phyloP scores from a whole-genome alignment of 768 basidiomycete genomes.

The Tylopilus sp. region DNA sequence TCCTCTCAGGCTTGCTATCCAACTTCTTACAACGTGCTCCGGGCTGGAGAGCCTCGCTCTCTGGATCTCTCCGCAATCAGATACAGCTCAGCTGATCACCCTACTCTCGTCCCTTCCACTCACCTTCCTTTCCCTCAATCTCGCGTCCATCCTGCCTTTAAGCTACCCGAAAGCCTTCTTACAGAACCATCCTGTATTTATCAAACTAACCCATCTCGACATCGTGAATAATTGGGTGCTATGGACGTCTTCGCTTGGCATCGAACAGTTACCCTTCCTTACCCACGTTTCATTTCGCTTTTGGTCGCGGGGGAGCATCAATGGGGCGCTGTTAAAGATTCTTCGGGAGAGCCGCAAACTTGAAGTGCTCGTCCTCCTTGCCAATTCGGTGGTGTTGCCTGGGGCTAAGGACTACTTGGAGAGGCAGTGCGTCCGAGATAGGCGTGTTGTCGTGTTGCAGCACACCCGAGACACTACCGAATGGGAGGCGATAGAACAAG shows the following conservation, averaged over 20 bases:
- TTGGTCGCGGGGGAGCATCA: conserved; percentile 13
- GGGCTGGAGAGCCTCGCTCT: conserved; percentile 15
- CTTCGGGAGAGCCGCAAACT: conserved; percentile 1
- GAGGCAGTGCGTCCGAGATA: conserved; percentile 6
- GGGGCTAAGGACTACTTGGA: conserved; percentile 7
- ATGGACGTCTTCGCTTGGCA: conserved; percentile 15
- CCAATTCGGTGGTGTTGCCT: conserved; percentile 2
- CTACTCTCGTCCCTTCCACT: conserved; percentile 13
- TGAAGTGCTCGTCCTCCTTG: conserved; percentile 9
- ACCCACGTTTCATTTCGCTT: conserved; percentile 16
- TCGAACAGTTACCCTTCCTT: conserved; percentile 12
- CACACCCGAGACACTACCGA: conserved; percentile 12
- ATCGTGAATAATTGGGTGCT: conserved; percentile 19
- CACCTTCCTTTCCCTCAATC: conserved; percentile 14
- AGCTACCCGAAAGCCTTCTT: background rate
- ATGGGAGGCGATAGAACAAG: conserved; percentile 12
- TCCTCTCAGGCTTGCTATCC: background rate
- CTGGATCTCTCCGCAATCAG: conserved; percentile 9
- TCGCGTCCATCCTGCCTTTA: conserved; percentile 1
- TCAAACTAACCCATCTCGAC: conserved; percentile 17
- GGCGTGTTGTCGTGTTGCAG: conserved; percentile 13
- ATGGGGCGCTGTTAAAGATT: conserved; percentile 2
- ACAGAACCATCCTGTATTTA: conserved; percentile 11
- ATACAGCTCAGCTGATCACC: background rate
- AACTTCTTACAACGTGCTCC: conserved; percentile 9